Conservation (phyloP, 2,329 filamentous ascomycete genomes). For the Fusarium sarcochroum region DNA sequence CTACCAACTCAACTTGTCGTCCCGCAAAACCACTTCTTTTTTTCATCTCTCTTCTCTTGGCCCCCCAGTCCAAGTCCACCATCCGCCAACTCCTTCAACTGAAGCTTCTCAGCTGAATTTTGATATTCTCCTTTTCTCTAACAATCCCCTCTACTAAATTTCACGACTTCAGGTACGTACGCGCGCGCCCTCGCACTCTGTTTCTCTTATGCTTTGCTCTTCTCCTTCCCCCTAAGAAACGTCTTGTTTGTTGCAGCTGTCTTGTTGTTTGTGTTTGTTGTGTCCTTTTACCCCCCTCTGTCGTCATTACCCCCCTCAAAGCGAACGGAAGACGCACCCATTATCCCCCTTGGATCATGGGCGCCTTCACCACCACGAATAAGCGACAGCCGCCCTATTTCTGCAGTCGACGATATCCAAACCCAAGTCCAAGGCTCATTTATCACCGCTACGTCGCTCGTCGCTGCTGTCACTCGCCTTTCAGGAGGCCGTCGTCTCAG, state of each 20-base stretch:
- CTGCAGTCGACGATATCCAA: conserved; percentile 29
- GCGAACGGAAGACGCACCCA: conserved; percentile 46
- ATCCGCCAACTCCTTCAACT: conserved; percentile 36
- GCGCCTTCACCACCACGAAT: conserved; percentile 32
- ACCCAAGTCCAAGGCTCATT: conserved; percentile 17
- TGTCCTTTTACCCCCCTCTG: conserved; percentile 54
- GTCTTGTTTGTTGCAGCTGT: conserved; percentile 17
- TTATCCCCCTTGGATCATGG: conserved; percentile 30
- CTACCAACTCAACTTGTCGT: conserved; percentile 41
- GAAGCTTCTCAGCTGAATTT: conserved; percentile 39
- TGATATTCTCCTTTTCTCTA: conserved; percentile 38
- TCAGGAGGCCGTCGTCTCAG: conserved; percentile 39
- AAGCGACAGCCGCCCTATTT: conserved; percentile 28
- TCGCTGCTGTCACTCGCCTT: conserved; percentile 25
- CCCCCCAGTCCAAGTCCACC: conserved; percentile 23
- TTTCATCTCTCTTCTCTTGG: conserved; percentile 47
- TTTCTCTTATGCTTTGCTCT: conserved; percentile 1
- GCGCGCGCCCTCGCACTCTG: conserved; percentile 20
- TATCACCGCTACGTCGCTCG: conserved; percentile 13
- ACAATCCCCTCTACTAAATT: conserved; percentile 29
- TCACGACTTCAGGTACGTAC: conserved; percentile 45
- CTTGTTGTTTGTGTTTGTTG: conserved; percentile 41
- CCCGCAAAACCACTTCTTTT: conserved; percentile 49
- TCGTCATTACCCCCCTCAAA: conserved; percentile 57
- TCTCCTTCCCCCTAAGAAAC: conserved; percentile 15